These are phyloP conservation scores for Phytophthora crassamura DNA, from an alignment of 352 stramenopile genomes.

Conservation along the genomic window DNA sequence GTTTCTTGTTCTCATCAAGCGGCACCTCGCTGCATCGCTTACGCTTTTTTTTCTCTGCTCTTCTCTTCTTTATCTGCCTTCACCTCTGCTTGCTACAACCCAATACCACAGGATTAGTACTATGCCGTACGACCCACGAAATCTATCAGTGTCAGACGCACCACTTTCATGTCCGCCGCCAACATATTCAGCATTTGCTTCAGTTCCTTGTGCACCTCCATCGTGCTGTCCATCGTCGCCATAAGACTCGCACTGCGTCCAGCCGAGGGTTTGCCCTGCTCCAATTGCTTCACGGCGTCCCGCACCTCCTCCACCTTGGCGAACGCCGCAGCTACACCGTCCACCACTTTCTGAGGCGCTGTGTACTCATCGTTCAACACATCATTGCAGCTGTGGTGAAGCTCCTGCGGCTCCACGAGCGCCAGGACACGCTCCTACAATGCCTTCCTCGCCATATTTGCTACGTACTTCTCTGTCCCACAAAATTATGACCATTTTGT, in stretches of 20 bases:
- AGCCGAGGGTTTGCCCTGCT: conserved; percentile 24
- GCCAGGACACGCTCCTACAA: conserved; percentile 38
- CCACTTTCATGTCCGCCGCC: conserved; percentile 20
- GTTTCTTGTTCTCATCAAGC: background rate
- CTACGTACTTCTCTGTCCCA: no score
- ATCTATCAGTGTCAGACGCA: background rate
- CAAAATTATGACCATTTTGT: no score
- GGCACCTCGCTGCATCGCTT: background rate
- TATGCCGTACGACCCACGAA: no score
- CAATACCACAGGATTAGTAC: no score
- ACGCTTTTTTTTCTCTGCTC: conserved; percentile 1
- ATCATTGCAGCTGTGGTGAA: conserved; percentile 27
- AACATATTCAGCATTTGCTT: conserved; percentile 19
- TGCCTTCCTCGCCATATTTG: conserved; percentile 3
- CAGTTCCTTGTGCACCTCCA: conserved; percentile 23
- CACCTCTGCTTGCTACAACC: background rate
- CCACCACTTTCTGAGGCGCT: conserved; percentile 2
- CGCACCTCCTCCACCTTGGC: conserved; percentile 35
- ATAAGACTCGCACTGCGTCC: conserved; percentile 21
- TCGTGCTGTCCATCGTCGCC: conserved; percentile 15
- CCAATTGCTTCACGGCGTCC: conserved; percentile 34
- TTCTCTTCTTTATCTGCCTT: conserved; percentile 2
- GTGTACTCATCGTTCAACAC: conserved; percentile 25
- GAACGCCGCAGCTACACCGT: conserved; percentile 9
- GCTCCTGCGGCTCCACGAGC: conserved; percentile 25